These are phyloP conservation scores for Fusarium dimerum DNA, from an alignment of 2,329 filamentous ascomycete species.

Conservation along the genomic window DNA sequence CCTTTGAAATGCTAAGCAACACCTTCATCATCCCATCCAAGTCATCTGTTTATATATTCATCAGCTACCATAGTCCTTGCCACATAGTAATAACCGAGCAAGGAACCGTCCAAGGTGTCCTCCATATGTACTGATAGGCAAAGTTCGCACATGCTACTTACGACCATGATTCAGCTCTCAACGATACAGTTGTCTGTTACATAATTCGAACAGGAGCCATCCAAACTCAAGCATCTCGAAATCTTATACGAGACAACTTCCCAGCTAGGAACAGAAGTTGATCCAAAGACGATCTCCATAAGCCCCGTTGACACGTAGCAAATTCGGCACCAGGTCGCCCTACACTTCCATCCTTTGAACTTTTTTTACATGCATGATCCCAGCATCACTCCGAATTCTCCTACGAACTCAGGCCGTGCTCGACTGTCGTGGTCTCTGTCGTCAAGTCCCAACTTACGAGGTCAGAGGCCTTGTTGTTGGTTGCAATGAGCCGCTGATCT, in stretches of 20 bases:
- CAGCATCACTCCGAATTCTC: slow-evolving; percentile 2
- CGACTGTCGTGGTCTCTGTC: not conserved
- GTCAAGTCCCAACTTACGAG: not conserved
- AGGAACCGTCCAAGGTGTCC: not conserved
- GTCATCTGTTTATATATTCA: too few relatives aligned
- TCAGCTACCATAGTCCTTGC: not conserved
- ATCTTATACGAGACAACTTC: not conserved
- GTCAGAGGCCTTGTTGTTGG: not conserved
- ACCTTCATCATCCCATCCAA: too few relatives aligned
- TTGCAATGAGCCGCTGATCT: not conserved
- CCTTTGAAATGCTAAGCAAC: too few relatives aligned
- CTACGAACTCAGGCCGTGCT: slow-evolving; percentile 2
- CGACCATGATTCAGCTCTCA: too few relatives aligned
- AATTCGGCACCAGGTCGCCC: not conserved
- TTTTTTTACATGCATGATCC: slow-evolving; percentile 7
- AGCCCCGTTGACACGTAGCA: slow-evolving; percentile 3
- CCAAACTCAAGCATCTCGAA: too few relatives aligned
- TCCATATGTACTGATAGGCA: not conserved
- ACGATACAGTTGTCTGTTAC: too few relatives aligned
- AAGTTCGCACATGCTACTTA: too few relatives aligned
- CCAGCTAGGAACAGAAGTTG: slow-evolving; percentile 1
- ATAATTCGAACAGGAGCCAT: too few relatives aligned
- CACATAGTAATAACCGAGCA: not conserved
- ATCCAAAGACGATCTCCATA: slow-evolving; percentile 1
- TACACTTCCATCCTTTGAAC: slow-evolving; percentile 1